Evolutionary conservation across 441 rosid species (phyloP), one percentile per base, ranked within the genome.

Genomic region (Erodium texanum): DNA sequence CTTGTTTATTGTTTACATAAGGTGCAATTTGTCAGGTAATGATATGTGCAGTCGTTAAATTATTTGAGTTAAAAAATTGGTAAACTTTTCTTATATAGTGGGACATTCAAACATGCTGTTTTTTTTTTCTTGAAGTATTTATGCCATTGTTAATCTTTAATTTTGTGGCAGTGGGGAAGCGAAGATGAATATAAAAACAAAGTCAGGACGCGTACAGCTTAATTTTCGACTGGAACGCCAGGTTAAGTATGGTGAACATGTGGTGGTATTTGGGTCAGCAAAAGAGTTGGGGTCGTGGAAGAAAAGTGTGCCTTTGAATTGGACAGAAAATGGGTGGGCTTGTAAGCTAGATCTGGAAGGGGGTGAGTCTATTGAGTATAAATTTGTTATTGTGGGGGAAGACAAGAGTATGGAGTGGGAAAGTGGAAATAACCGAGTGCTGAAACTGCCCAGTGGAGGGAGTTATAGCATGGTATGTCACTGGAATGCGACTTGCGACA

Each of bases 251-350:
- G 99, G 99, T 1, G 96, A 91, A 73, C 80, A 81, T 72, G 86
- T 94, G 18, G 91, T 76, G 58, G 76, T 94, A 68, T 71, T 89
- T 66, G 99, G 99, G 66, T 91, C 99, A 1, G 24, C 82, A 0
- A 80, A 85, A 72, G 96, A 89, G 75, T 71, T 94, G 73, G 97
- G 99, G 63, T 82, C 81, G 0, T 94, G 97, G 99, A 89, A 91
- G 83, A 84, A 86, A 80, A 75, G 81, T 14, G 85, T 86, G 69
- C 74, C 84, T 15, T 78, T 91, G 88, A 74, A 74, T 65, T 89
- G 99, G 99, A 88, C 89, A 9, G 83, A 87, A 79, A 77, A 66
- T 12, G 99, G 97, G 67, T 94, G 99, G 99, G 85, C 84, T 7
- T 82, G 88, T 71, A 79, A 84, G 62, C 72, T 91, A 73, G 83